Conservation (phyloP, 108 stramenopile genomes). For the Pelagomonas calceolata region DNA sequence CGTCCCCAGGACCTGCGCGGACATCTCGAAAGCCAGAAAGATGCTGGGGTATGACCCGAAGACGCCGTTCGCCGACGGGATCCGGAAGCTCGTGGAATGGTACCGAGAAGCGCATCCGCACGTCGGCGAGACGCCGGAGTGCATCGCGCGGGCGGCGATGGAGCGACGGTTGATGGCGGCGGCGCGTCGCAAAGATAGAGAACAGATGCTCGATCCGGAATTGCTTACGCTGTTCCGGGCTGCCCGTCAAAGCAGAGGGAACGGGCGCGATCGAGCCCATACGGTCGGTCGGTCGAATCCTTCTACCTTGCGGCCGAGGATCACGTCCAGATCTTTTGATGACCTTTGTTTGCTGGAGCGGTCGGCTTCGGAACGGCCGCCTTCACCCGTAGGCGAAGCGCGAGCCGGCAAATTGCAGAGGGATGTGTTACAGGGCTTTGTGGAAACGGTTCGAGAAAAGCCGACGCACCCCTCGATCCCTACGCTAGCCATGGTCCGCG, state of each 20-base stretch:
- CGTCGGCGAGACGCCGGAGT: neutral
- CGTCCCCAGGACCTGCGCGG: conserved; percentile 47
- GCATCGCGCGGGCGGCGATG: neutral
- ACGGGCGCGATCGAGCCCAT: no score
- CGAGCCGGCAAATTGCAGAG: neutral
- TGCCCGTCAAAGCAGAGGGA: no score
- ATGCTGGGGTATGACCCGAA: conserved; percentile 42
- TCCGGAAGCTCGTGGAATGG: conserved; percentile 39
- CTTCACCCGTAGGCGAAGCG: no score
- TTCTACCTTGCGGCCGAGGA: no score
- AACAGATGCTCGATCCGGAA: neutral
- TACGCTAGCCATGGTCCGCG: neutral
- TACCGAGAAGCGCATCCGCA: conserved; percentile 7
- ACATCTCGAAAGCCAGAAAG: conserved; percentile 37
- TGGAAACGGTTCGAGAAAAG: neutral
- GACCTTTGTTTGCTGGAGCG: no score
- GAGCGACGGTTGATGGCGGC: neutral
- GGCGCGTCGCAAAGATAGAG: neutral
- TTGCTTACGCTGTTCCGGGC: neutral
- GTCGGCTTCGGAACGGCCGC: no score
- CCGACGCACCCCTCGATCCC: neutral
- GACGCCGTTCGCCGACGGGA: conserved; percentile 44
- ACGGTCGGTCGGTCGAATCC: neutral
- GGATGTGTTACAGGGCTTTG: neutral
- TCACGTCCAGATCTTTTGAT: no score